These are phyloP conservation scores for Vinca minor DNA, from an alignment of 257 asterid genomes.

Conservation along the genomic window DNA sequence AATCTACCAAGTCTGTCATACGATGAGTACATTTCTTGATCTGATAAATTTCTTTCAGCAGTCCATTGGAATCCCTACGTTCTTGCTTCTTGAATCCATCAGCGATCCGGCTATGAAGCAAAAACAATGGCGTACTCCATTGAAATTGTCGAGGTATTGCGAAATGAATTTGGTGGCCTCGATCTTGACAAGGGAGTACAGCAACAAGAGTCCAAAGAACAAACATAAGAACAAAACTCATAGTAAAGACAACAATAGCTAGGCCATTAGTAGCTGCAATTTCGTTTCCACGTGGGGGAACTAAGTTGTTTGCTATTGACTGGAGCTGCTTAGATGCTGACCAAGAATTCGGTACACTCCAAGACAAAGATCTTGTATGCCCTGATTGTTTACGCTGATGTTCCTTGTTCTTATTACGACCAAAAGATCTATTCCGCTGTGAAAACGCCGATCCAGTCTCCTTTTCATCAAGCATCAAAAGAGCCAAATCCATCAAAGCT, in stretches of 20 bases:
- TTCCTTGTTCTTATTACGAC: constrained; percentile 59
- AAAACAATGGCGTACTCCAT: constrained; percentile 52
- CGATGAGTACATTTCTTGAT: constrained; percentile 53
- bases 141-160: constrained; percentile 58
- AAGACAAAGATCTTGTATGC: constrained; percentile 80
- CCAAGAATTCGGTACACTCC: constrained; percentile 90
- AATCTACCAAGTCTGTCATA: constrained; percentile 60
- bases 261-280: constrained; percentile 55
- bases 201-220: constrained; percentile 83
- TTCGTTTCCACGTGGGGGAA: constrained; percentile 64
- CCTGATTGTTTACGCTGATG: constrained; percentile 40
- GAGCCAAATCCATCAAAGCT: constrained; percentile 66
- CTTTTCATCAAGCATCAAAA: constrained; percentile 67
- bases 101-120: constrained; percentile 54
- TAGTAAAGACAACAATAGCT: constrained; percentile 47
- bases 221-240: constrained; percentile 69
- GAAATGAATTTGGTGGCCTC: constrained; percentile 51
- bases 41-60: constrained; percentile 54
- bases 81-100: constrained; percentile 72
- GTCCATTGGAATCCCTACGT: constrained; percentile 48
- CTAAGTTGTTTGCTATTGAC: constrained; percentile 48
- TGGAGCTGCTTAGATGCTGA: constrained; percentile 95
- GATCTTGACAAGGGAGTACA: constrained; percentile 88
- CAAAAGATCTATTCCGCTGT: constrained; percentile 65
- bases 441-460: constrained; percentile 57